Base-by-base conservation (phyloP, 148 eudicot genomes). In the Rhododendron griersonianum region DNA sequence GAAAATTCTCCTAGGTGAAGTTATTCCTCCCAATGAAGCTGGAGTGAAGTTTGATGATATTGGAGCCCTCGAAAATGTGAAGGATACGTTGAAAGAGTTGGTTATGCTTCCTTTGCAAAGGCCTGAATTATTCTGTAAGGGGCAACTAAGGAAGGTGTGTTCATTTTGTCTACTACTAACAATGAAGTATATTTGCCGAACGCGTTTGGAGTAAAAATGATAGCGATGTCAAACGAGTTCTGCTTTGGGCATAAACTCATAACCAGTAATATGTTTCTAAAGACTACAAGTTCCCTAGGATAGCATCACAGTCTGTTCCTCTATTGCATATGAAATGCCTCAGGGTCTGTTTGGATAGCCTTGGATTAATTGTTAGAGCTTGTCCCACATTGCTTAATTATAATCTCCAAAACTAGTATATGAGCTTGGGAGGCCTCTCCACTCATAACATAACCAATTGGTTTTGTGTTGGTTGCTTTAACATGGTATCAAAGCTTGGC, bases 81-180 rank as follows among this genome's bases (percentile, higher is more conserved):
- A 97, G 91, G 98, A 95, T 89, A 97, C 99, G 14, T 88, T 97
- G 63, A 97, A 95, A 89, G 99, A 97, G 90, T 87, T 97, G 91
- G 99, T 97, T 83, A 97, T 97, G 99, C 95, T 97, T 83, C 99
- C 99, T 76, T 86, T 97, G 61, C 99, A 97, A 86, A 88, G 99
- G 88, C 99, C 99, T 23, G 99, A 97, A 86, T 93, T 97, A 55
- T 97, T 97, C 86, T 90, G 95, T 94, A 97, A 95, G 90, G 98
- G 99, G 65, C 98, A 95, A 83, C 75, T 97, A 71, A 94, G 98
- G 35, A 97, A 97, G 98, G 99, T 97, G 76, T 71, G 76, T 30
- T 71, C 39, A 14, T 71, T 28, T 71, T 30, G 18, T 30, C 39
- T 13, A 71, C 37, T 71, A 35, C 30, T 39, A 30, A 14, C 30